phyloP scores from a whole-genome alignment of 1,284 basidiomycete species.

The Amylostereum areolatum region DNA sequence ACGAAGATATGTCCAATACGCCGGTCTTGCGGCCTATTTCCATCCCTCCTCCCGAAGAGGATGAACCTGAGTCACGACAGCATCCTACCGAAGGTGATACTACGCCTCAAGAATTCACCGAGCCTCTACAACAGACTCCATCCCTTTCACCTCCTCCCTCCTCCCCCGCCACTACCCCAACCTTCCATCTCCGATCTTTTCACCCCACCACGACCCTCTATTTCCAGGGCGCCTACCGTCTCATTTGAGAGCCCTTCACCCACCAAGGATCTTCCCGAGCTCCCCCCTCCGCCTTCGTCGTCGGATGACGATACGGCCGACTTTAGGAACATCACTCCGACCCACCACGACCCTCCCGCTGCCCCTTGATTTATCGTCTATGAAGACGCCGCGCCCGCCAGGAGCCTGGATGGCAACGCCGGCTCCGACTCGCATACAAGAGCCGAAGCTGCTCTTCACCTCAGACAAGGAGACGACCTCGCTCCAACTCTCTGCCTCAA shows the following conservation, averaged over 20 bases:
- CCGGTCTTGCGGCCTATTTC: slow-evolving; percentile 31
- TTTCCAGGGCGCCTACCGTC: slow-evolving; percentile 33
- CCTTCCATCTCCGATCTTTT: slow-evolving; percentile 18
- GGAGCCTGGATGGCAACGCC: slow-evolving; percentile 67
- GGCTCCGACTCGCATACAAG: slow-evolving; percentile 18
- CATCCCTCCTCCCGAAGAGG: slow-evolving; percentile 19
- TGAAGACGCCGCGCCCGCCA: slow-evolving; percentile 63
- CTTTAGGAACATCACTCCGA: slow-evolving; percentile 21
- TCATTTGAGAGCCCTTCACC: slow-evolving; percentile 60
- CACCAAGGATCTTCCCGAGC: slow-evolving; percentile 38
- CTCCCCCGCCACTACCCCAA: slow-evolving; percentile 13
- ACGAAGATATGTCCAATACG: slow-evolving; percentile 31
- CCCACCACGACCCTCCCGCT: slow-evolving; percentile 12
- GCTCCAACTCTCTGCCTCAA: slow-evolving; percentile 15
- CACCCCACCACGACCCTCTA: slow-evolving; percentile 47
- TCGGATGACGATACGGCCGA: slow-evolving; percentile 37
- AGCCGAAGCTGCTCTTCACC: slow-evolving; percentile 2
- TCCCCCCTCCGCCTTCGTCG: slow-evolving; percentile 50
- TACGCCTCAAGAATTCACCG: slow-evolving; percentile 8
- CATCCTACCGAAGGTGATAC: too few species aligned
- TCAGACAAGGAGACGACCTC: slow-evolving; percentile 1
- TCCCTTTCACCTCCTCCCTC: slow-evolving; percentile 17
- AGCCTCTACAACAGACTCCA: neutral
- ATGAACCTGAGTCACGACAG: neutral
- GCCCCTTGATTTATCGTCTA: slow-evolving; percentile 25